phyloP scores from a whole-genome alignment of 2,329 filamentous ascomycete species.

The Diaporthe amygdali region DNA sequence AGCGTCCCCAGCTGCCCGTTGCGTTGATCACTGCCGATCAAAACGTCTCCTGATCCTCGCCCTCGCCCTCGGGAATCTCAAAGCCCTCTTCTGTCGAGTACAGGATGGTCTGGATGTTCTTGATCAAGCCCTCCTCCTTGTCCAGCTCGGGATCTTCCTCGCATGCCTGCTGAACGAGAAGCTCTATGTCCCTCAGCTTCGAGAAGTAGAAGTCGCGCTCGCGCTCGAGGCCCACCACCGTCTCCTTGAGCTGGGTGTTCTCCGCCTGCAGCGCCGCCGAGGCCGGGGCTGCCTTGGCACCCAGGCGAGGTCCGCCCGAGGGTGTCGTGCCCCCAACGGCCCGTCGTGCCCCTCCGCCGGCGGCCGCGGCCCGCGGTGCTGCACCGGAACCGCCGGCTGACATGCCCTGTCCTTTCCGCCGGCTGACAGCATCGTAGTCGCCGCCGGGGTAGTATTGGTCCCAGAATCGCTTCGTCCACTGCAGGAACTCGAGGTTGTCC shows the following conservation, averaged over 20 bases:
- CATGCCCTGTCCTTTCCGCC: conserved; percentile 79
- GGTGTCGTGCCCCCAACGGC: conserved; percentile 68
- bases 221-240: conserved; percentile 90
- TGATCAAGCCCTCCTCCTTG: conserved; percentile 91
- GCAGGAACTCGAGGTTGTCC: conserved; percentile 98
- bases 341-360: conserved; percentile 46
- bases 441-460: conserved; percentile 97
- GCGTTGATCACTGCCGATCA: conserved; percentile 37
- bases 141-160: conserved; percentile 93
- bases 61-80: conserved; percentile 83
- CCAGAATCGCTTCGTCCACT: conserved; percentile 97
- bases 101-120: conserved; percentile 94
- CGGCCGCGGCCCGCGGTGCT: conserved; percentile 52
- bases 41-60: conserved; percentile 84
- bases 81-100: conserved; percentile 96
- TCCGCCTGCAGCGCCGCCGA: conserved; percentile 80
- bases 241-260: conserved; percentile 90
- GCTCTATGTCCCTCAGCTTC: conserved; percentile 95
- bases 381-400: conserved; percentile 54
- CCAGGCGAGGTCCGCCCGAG: conserved; percentile 55
- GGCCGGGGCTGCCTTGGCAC: conserved; percentile 55
- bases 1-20: background rate
- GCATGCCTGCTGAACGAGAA: conserved; percentile 90
- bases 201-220: conserved; percentile 99
- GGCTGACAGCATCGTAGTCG: conserved; percentile 89